Evolutionary conservation across 345 rosid species (phyloP).

Genomic region (Abelmoschus esculentus): DNA sequence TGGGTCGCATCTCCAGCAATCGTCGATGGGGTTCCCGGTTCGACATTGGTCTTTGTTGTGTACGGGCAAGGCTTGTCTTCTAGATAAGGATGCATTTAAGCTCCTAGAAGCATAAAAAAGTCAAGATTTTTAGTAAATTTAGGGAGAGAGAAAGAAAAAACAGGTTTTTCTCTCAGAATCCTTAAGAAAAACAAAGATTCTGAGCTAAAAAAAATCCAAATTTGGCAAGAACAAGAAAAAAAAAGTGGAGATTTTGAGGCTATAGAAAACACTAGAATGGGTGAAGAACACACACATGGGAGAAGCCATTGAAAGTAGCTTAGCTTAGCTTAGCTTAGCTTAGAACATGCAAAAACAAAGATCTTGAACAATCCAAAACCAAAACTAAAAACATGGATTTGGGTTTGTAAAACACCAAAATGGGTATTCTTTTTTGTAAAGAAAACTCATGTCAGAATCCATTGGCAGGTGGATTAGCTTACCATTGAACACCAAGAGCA

Average conservation of each 20-base stretch:
- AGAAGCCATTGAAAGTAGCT: background rate
- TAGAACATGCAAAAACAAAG: constrained; percentile 18
- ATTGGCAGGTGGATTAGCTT: background rate
- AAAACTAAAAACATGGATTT: background rate
- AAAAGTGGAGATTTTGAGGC: background rate
- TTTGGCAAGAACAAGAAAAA: background rate
- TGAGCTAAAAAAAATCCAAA: background rate
- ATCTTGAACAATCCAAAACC: background rate
- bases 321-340: constrained; percentile 20
- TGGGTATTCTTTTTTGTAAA: background rate
- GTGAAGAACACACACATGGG: background rate
- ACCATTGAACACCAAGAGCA: constrained; percentile 45
- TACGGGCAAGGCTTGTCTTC: constrained; percentile 26
- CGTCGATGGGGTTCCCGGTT: constrained; percentile 80
- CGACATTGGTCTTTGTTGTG: constrained; percentile 33
- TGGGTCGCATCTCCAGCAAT: constrained; percentile 78
- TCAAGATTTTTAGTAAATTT: background rate
- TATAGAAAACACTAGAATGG: background rate
- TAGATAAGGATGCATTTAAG: constrained; percentile 34
- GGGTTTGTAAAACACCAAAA: background rate
- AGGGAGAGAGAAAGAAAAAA: background rate
- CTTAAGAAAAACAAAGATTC: background rate
- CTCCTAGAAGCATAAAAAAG: constrained; percentile 23
- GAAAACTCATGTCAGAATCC: background rate
- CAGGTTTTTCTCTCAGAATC: background rate